A percentile compares a stretch with the other conserved stretches of the same genome.
Evolutionary conservation across 495 filamentous ascomycete genomes (phyloP).

Genomic region (Hyaloscypha hepaticicola): DNA sequence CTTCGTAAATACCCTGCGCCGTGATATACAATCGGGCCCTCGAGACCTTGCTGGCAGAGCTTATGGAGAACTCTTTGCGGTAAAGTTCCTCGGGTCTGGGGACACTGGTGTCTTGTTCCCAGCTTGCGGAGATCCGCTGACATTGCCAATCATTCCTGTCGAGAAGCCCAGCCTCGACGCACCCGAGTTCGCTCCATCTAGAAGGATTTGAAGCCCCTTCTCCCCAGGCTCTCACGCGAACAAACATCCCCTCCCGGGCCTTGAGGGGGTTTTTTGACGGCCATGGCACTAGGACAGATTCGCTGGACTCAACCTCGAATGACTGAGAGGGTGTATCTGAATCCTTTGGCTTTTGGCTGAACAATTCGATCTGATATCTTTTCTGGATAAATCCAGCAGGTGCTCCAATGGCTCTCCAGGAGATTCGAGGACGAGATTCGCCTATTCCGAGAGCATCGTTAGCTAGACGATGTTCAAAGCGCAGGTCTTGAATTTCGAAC

Average conservation of each 20-base stretch:
- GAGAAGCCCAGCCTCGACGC: conserved; percentile 23
- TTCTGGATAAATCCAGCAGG: no score
- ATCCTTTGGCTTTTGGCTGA: no score
- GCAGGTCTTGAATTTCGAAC: no score
- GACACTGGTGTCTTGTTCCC: conserved; percentile 1
- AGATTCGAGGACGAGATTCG: no score
- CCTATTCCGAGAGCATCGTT: no score
- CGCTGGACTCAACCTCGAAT: no score
- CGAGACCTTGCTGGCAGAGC: not conserved
- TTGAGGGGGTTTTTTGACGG: no score
- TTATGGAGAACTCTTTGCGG: not conserved
- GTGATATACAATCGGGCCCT: conserved; percentile 49
- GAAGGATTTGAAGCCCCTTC: conserved; percentile 14
- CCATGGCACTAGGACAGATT: no score
- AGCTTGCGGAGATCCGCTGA: conserved; percentile 6
- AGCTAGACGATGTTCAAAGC: no score
- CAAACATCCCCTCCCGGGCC: conserved; percentile 35
- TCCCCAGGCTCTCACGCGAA: conserved; percentile 16
- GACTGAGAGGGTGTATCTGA: no score
- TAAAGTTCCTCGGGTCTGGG: not conserved
- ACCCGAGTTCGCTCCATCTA: conserved; percentile 18
- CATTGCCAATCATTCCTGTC: not conserved
- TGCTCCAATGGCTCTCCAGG: no score
- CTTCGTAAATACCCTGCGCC: conserved; percentile 48
- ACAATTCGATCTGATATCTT: no score